Evolutionary conservation across 768 basidiomycete genomes (phyloP), one percentile per base, ranked within the genome.

Genomic region (Boletellus ananas): DNA sequence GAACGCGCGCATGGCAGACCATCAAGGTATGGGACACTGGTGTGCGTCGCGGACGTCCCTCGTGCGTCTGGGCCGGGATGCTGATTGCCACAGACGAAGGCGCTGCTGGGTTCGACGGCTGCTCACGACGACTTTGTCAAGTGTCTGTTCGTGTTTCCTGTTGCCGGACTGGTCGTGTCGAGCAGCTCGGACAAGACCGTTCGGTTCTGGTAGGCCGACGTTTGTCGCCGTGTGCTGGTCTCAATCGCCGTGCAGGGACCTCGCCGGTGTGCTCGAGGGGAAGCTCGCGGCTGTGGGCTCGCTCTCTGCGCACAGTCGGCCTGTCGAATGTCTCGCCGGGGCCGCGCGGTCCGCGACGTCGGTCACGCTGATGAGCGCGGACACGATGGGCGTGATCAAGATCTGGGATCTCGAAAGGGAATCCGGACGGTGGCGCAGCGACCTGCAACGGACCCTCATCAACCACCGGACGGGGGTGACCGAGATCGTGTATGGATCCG

Each of bases 61-160:
- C 39, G 18, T 14, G 6, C 17, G 29, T 33, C n/a, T 25, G 9
- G 17, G 17, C n/a, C 14, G 27, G 21, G 10, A 43, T 49, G 11
- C 40, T 55, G 27, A 54, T 41, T 3, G 51, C 49, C 34, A 34
- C 65, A 96, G 93, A 85, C 81, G 3, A 89, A 82, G 64, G 65
- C 70, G n/a, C 52, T 83, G 37, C 67, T 94, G 17, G 86, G 82
- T 2, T 83, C 87, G 2, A 89, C 84, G 1, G 67, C 76, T 25
- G 91, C 86, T 2, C 95, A 99, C 62, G 72, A 76, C 0, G 95
- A 99, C 68, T 99, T 99, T 59, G 79, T 99, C 53, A 99, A 98
- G 71, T 74, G 80, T 36, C 70, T 98, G 20, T 75, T 85, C 38
- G 81, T 90, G 41, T 71, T 95, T 18, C 81, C 88, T 3, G 69